These are phyloP conservation scores for Botrytis aclada DNA, from an alignment of 2,329 filamentous ascomycete species.

Conservation along the genomic window DNA sequence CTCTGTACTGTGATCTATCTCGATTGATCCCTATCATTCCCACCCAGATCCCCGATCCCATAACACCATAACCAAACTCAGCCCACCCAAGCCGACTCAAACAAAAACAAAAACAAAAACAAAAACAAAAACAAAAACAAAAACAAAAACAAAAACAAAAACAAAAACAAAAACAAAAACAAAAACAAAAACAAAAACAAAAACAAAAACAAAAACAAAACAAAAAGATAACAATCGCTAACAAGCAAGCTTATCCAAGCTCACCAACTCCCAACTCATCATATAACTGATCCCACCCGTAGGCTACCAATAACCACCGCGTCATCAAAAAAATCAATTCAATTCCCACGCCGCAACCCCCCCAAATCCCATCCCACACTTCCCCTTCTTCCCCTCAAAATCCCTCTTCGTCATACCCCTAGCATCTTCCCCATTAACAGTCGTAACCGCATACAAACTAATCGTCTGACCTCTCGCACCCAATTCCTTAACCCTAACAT, in stretches of 20 bases:
- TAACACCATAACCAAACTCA: not conserved
- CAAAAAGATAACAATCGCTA: not conserved
- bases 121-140: too few relatives aligned
- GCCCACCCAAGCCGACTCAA: not conserved
- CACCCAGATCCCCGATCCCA: not conserved
- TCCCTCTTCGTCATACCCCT: slow-evolving; percentile 34
- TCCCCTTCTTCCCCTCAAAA: slow-evolving; percentile 36
- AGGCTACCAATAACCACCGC: not conserved
- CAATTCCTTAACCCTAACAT: slow-evolving; percentile 64
- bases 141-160: too few relatives aligned
- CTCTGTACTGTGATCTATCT: not conserved
- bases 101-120: too few relatives aligned
- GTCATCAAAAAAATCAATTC: slow-evolving; percentile 20
- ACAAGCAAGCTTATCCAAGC: not conserved
- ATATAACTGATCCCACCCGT: too few relatives aligned
- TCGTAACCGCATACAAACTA: slow-evolving; percentile 59
- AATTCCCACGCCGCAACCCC: slow-evolving; percentile 37
- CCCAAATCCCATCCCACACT: slow-evolving; percentile 33
- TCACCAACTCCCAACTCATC: not conserved
- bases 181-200: too few relatives aligned
- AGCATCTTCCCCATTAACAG: slow-evolving; percentile 39
- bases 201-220: too few relatives aligned
- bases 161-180: too few relatives aligned
- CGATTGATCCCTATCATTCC: not conserved
- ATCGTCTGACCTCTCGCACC: slow-evolving; percentile 68